Evolutionary conservation across 441 rosid species (phyloP).

Genomic region (Arabidopsis lyrata): DNA sequence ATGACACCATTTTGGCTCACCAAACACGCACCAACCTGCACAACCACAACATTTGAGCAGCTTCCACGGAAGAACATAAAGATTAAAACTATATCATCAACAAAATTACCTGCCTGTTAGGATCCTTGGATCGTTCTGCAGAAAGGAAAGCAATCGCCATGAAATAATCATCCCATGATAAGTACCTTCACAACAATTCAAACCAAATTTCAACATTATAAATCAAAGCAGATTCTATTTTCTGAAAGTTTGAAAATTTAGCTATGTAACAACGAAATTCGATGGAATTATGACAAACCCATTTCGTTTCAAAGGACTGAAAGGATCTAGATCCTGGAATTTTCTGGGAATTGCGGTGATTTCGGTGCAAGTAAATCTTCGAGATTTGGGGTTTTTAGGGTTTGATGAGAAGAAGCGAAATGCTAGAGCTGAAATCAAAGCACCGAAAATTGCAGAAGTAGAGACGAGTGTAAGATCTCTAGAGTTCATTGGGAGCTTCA

Average conservation of each 20-base stretch:
- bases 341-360: conserved; percentile 49
- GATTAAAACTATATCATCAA: not conserved
- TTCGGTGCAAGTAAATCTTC: conserved; percentile 34
- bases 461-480: conserved; percentile 67
- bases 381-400: conserved; percentile 48
- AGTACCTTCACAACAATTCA: conserved; percentile 51
- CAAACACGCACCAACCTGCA: conserved; percentile 96
- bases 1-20: conserved; percentile 88
- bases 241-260: conserved; percentile 20
- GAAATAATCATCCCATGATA: conserved; percentile 98
- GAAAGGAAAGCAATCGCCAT: conserved; percentile 94
- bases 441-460: conserved; percentile 70
- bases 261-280: not conserved
- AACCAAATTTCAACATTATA: not conserved
- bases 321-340: conserved; percentile 59
- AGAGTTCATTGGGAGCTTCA: conserved; percentile 54
- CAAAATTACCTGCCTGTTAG: conserved; percentile 85
- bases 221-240: not conserved
- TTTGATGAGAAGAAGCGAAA: conserved; percentile 55
- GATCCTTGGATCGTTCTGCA: conserved; percentile 94
- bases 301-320: conserved; percentile 77
- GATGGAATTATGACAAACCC: conserved; percentile 52
- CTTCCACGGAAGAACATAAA: not conserved
- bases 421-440: conserved; percentile 67
- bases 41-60: not conserved